phyloP scores from a whole-genome alignment of 768 basidiomycete genomes.

The Xerocomus brunneocitrinus region DNA sequence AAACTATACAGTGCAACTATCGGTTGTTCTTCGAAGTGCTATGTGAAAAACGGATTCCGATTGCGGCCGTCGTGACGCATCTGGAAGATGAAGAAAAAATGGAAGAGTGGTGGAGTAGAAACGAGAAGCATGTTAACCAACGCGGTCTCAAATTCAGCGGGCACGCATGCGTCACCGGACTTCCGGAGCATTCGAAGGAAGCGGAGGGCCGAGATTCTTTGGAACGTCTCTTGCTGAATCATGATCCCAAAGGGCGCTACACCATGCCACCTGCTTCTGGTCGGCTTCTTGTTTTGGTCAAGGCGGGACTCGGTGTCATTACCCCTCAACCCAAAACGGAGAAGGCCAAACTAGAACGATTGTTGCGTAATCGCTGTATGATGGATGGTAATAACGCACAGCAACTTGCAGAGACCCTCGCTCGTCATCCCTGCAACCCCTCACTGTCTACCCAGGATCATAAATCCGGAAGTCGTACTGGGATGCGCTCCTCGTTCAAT shows the following conservation, averaged over 20 bases:
- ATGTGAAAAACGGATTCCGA: neutral
- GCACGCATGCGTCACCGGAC: neutral
- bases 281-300: neutral
- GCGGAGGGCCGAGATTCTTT: neutral
- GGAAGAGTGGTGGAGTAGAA: neutral
- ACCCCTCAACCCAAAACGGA: neutral
- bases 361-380: neutral
- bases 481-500: neutral
- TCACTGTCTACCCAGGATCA: neutral
- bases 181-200: neutral
- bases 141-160: neutral
- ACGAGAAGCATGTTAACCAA: neutral
- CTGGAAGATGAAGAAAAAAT: neutral
- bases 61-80: neutral
- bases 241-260: neutral
- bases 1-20: neutral
- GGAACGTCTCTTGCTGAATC: neutral
- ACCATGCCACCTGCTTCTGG: neutral
- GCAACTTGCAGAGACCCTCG: neutral
- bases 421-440: neutral
- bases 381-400: neutral
- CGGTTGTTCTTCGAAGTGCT: neutral
- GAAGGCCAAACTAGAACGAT: neutral
- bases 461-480: neutral
- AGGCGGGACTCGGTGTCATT: too few relatives aligned